phyloP scores from a whole-genome alignment of 2,329 filamentous ascomycete species.

The Tolypocladium cylindrosporum region DNA sequence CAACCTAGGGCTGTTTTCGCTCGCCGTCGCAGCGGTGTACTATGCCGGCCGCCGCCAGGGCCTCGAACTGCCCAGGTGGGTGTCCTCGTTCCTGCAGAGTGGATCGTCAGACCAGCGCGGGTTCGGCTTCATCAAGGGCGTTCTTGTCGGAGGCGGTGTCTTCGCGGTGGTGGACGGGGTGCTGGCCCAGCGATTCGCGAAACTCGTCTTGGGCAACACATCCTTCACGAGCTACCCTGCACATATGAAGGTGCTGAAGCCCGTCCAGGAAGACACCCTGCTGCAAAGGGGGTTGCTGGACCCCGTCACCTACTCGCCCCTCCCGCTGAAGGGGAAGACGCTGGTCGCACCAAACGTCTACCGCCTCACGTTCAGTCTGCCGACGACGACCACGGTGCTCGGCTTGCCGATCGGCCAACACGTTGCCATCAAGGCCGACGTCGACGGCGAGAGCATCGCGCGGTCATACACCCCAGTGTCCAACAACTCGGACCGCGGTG shows the following conservation, averaged over 20 bases:
- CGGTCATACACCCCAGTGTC: slow-evolving; percentile 46
- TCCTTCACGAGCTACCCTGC: slow-evolving; percentile 23
- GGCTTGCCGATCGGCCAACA: slow-evolving; percentile 49
- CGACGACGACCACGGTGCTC: slow-evolving; percentile 30
- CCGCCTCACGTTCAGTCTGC: slow-evolving; percentile 37
- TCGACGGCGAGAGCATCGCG: slow-evolving; percentile 34
- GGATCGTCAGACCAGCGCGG: slow-evolving; percentile 8
- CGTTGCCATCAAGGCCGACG: slow-evolving; percentile 37
- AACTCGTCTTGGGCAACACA: neutral
- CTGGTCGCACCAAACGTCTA: slow-evolving; percentile 32
- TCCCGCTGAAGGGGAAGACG: slow-evolving; percentile 32
- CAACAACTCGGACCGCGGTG: slow-evolving; percentile 37
- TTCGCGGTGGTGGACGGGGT: slow-evolving; percentile 21
- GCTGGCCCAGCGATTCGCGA: slow-evolving; percentile 5
- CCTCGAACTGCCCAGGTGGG: neutral
- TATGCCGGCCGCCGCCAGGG: slow-evolving; percentile 7
- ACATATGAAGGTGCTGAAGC: slow-evolving; percentile 28
- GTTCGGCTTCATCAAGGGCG: slow-evolving; percentile 25
- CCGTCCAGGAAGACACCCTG: slow-evolving; percentile 26
- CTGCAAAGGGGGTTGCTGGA: slow-evolving; percentile 37
- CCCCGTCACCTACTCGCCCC: slow-evolving; percentile 32
- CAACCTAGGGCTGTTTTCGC: slow-evolving; percentile 9
- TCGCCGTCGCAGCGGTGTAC: slow-evolving; percentile 10
- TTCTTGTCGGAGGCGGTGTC: slow-evolving; percentile 23
- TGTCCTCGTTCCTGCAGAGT: slow-evolving; percentile 1